Evolutionary conservation across 2,329 filamentous ascomycete genomes (phyloP), one percentile per base, ranked within the genome.

Genomic region (Aspergillus chevalieri): DNA sequence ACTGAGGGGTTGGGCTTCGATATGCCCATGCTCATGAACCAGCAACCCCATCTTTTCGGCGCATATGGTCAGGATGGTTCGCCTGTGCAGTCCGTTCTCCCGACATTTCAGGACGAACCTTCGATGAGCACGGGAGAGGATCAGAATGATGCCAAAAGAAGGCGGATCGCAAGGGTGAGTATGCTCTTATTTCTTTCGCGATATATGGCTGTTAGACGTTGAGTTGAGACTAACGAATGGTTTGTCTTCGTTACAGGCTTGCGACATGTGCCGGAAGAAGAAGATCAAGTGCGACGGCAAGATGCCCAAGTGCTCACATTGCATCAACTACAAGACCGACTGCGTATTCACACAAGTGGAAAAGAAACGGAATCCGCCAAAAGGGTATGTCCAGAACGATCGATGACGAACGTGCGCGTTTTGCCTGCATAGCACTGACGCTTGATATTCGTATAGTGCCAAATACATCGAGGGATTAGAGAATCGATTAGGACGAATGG

Each of bases 391-490:
- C 30, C 15, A 21, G 28, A 43, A 10, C 30, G 39, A 9, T 22
- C 6, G 41, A n/a, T 17, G n/a, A 28, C 19, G 3, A 3, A 39
- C 4, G 14, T 44, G 21, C 9, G 7, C 10, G 2, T 41, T 41
- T 41, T n/a, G 19, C 7, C 22, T 46, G 17, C 7, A 36, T 24
- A 30, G 19, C 24, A 53, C 56, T 64, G 50, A 63, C 53, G 38
- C 7, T 46, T 28, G 5, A 26, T 9, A 28, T 44, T 33, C 48
- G 42, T 47, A 36, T 57, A 94, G 89, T 51, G 93, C 93, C 48
- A 97, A 97, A 71, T 98, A 98, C 67, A 96, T 97, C 59, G 92
- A 97, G 69, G 91, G 91, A 10, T 78, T 98, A 44, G 92, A 98
- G 73, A 97, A 97, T 66, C 83, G 93, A 15, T 75, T 97, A 30